Evolutionary conservation across 129 eudicot genomes (phyloP).

Genomic region (Dittrichia graveolens): DNA sequence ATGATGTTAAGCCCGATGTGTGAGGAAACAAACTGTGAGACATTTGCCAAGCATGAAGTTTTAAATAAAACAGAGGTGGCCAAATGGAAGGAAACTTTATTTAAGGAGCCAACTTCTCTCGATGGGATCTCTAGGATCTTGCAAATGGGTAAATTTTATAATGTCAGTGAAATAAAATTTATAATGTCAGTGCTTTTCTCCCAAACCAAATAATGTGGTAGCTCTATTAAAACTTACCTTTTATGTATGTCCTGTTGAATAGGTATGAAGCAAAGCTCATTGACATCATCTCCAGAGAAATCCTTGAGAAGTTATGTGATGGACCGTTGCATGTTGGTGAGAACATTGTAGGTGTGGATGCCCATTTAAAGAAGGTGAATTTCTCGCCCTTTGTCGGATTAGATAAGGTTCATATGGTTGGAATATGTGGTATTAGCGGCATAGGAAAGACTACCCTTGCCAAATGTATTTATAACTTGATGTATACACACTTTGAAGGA

Average conservation of each 20-base stretch:
- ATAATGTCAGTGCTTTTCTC: no score
- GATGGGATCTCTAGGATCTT: no score
- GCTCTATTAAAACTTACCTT: no score
- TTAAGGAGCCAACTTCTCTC: no score
- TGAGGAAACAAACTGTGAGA: conserved; percentile 17
- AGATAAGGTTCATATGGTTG: neutral
- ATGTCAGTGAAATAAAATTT: no score
- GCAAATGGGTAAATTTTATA: no score
- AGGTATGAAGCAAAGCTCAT: conserved; percentile 10
- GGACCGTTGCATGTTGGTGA: conserved; percentile 3
- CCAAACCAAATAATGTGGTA: no score
- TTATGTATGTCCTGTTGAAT: neutral
- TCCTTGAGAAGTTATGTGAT: neutral
- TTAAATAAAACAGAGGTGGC: neutral
- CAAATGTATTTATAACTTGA: neutral
- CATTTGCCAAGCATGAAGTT: conserved; percentile 22
- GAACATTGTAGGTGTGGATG: conserved; percentile 5
- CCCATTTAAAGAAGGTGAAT: neutral
- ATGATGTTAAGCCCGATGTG: conserved; percentile 31
- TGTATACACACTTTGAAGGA: neutral
- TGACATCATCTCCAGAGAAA: neutral
- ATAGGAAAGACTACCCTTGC: conserved; percentile 19
- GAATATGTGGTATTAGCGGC: conserved; percentile 20
- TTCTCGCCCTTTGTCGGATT: neutral
- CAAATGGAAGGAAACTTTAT: neutral